Base-by-base conservation (phyloP, 306 rosid genomes). In the Lotus japonicus region DNA sequence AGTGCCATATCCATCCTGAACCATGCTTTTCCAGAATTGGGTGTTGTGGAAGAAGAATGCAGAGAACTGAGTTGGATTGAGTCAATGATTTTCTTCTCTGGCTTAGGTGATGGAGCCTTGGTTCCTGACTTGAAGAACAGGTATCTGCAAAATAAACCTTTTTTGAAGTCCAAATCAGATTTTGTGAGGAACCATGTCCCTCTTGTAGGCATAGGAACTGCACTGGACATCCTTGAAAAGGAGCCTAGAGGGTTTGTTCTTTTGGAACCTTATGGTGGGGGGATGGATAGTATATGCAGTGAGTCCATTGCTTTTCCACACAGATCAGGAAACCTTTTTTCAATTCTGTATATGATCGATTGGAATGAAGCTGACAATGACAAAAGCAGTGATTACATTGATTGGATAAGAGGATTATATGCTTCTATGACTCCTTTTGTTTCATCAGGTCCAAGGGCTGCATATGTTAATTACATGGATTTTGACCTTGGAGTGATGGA, bases 61-160 rank as follows among this genome's bases (percentile, higher is more conserved):
- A 44, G 0, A 10, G 95, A 90, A 84, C 84, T 82, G 95, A 86
- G 86, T 82, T 87, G 92, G 97, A 86, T 90, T 51, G 81, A 87
- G 59, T 90, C 97, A 11, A 11, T 75, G 11, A 48, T 87, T 38
- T 88, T 82, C 80, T 90, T 87, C 80, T 85, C 89, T 16, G 88
- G 87, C 65, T 66, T 90, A 33, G 5, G 52, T 11, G 63, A 77
- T 19, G 88, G 79, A 54, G 73, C 82, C 51, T 58, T 77, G 1
- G 71, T 82, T 10, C 58, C 77, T 5, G 86, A 88, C 50, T 81
- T 87, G 84, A 73, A 65, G 74, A 79, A 81, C 4, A 77, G 89
- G 41, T 87, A 78, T 45, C 2, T 78, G 6, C 46, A 61, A 71
- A 79, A 79, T 18, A 86, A 81, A 51, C 68, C 74, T 13, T 86